Evolutionary conservation across 495 filamentous ascomycete species (phyloP), one percentile per base, ranked within the genome.

Genomic region (Amniculicola lignicola): DNA sequence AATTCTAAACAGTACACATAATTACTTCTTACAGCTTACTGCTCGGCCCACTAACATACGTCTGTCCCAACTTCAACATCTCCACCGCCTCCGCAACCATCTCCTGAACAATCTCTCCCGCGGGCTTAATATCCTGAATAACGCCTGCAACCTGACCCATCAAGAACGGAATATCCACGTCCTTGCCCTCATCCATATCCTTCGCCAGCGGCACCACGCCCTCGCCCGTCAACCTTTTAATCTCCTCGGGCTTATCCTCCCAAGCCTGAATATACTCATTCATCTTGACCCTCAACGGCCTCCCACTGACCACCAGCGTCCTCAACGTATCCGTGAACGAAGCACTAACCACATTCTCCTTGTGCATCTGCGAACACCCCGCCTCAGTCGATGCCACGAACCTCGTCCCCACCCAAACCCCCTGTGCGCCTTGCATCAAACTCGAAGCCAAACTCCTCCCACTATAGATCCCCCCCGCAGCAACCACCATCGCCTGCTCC

Each of bases 91-190:
- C 84, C 29, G 70, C 67, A n/a, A 95, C 86, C 85, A 96, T 94
- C 65, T 91, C 86, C 50, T 80, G 79, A 16, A 96, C 82, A 71
- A 97, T 94, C 62, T 80, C 75, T 38, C 75, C 80, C 0, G 92
- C 92, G 1, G 92, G 90, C 72, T 88, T 79, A 35, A 96, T 78
- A 42, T 84, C 79, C 33, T 72, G 68, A 22, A 96, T 82, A 9
- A 80, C 74, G 1, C 85, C 92, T 0, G 89, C 86, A 14, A 96
- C 90, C 74, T 94, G 88, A n/a, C 90, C 90, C 90, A 96, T 96
- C 59, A 96, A 60, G 70, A 89, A 90, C 24, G 90, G 90, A 51
- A 84, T 75, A 65, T 95, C 89, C 31, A 93, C 72, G 54, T 93
- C 88, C 48, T 80, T 81, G 16, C 74, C 77, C 4, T 85, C 87